A percentile compares a stretch with the other conserved stretches of the same genome.
These are phyloP conservation scores for Papiliotrema terrestris DNA, from an alignment of 1,284 basidiomycete species.

Conservation along the genomic window DNA sequence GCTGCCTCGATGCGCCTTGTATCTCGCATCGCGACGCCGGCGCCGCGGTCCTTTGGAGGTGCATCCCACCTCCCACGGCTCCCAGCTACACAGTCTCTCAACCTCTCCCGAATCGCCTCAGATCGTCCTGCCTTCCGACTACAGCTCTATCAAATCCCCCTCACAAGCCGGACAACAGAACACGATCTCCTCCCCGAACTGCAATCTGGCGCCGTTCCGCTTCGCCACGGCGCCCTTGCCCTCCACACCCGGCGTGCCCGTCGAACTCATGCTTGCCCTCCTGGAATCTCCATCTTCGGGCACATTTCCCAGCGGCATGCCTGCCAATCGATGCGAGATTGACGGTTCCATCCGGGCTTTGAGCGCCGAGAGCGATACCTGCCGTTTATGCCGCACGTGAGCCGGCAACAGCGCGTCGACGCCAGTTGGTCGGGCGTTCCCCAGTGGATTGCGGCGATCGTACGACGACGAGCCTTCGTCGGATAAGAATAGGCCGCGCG, in stretches of 20 bases:
- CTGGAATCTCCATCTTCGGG: slow-evolving; percentile 7
- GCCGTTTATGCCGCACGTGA: slow-evolving; percentile 75
- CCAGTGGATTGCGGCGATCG: neutral
- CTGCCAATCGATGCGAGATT: neutral
- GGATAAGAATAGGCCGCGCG: slow-evolving; percentile 1
- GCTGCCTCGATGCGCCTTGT: too few species aligned
- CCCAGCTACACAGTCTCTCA: too few species aligned
- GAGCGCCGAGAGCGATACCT: slow-evolving; percentile 78
- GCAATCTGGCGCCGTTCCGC: slow-evolving; percentile 14
- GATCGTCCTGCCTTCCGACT: too few species aligned
- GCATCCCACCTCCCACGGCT: too few species aligned
- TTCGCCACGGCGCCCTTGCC: neutral
- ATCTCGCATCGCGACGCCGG: too few species aligned
- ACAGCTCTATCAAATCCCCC: slow-evolving; percentile 46
- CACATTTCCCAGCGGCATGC: neutral
- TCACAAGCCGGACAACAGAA: slow-evolving; percentile 48
- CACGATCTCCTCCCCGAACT: slow-evolving; percentile 50
- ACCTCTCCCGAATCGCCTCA: too few species aligned
- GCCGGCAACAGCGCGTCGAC: slow-evolving; percentile 66
- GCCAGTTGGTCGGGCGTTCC: neutral
- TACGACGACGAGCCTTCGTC: neutral
- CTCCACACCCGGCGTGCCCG: neutral
- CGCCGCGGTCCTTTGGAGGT: too few species aligned
- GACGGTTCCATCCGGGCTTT: slow-evolving; percentile 55
- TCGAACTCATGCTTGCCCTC: neutral